phyloP scores from a whole-genome alignment of 257 asterid species.

The Striga asiatica region DNA sequence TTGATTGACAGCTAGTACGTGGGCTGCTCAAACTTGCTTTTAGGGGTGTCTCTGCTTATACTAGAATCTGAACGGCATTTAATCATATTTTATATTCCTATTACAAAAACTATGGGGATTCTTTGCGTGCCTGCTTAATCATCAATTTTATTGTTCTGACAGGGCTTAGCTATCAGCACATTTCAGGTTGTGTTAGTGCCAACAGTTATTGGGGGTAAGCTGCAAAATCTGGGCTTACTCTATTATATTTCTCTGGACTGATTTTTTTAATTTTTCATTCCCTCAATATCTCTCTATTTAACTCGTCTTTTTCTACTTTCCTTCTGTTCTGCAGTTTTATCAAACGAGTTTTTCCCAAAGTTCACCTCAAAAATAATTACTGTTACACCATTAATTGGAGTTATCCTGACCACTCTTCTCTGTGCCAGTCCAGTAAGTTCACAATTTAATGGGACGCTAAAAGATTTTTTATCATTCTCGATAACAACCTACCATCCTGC shows the following conservation, averaged over 20 bases:
- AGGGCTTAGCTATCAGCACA: conserved; percentile 97
- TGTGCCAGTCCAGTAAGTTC: conserved; percentile 95
- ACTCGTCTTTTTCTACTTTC: not conserved
- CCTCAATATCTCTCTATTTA: conserved; percentile 1
- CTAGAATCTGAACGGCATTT: not conserved
- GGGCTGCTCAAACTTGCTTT: not conserved
- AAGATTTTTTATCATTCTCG: not conserved
- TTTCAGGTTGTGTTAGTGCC: conserved; percentile 96
- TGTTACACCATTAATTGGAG: conserved; percentile 80
- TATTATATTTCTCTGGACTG: not conserved
- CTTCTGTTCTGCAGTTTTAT: conserved; percentile 51
- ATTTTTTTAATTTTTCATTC: not conserved
- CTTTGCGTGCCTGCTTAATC: not conserved
- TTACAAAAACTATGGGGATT: not conserved
- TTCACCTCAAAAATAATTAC: conserved; percentile 77
- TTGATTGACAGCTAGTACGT: not conserved
- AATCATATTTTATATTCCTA: not conserved
- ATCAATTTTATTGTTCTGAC: conserved; percentile 13
- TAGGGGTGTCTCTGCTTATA: not conserved
- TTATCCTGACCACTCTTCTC: conserved; percentile 83
- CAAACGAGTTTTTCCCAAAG: conserved; percentile 83
- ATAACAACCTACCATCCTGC: not conserved
- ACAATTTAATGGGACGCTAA: conserved; percentile 3
- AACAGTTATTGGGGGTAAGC: conserved; percentile 87
- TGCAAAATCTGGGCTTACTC: conserved; percentile 8